Conservation (phyloP, 2,329 filamentous ascomycete genomes). For the Pestalotiopsis sp. region DNA sequence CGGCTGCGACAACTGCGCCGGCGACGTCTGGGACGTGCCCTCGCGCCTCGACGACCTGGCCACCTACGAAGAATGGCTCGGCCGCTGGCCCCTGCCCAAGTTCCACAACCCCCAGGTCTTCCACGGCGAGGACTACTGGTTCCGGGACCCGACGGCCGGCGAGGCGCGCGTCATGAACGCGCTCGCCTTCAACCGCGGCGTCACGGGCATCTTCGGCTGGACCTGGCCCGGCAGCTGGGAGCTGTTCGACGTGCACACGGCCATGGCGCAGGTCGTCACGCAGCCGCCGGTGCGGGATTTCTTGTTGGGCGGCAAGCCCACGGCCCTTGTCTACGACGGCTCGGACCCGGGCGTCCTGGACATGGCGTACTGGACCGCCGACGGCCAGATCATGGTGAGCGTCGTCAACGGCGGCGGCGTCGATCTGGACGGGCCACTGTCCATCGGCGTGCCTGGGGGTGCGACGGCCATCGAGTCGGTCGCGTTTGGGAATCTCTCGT, state of each 20-base stretch:
- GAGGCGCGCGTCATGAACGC: constrained; percentile 48
- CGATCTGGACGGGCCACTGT: constrained; percentile 19
- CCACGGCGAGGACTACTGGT: constrained; percentile 50
- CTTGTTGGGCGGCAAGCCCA: constrained; percentile 35
- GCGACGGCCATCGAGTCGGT: constrained; percentile 22
- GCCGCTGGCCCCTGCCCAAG: constrained; percentile 37
- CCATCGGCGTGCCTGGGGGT: constrained; percentile 20
- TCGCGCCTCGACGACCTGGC: constrained; percentile 40
- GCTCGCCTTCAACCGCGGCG: constrained; percentile 48
- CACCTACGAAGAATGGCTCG: constrained; percentile 42
- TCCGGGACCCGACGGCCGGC: constrained; percentile 43
- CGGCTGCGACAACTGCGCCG: constrained; percentile 63
- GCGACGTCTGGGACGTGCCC: constrained; percentile 54
- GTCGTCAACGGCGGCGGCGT: constrained; percentile 36
- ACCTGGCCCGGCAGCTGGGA: constrained; percentile 42
- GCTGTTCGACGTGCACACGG: constrained; percentile 40
- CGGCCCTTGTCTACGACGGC: background rate
- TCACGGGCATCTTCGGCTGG: constrained; percentile 46
- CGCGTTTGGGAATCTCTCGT: constrained; percentile 27
- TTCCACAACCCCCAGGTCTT: constrained; percentile 50
- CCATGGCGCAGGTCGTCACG: constrained; percentile 40
- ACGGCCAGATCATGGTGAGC: constrained; percentile 33
- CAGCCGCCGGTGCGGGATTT: constrained; percentile 39
- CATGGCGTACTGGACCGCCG: constrained; percentile 37
- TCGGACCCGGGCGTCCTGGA: constrained; percentile 26